Evolutionary conservation across 371 early-diverging fungal species (phyloP).

Genomic region (Mortierella sp.): DNA sequence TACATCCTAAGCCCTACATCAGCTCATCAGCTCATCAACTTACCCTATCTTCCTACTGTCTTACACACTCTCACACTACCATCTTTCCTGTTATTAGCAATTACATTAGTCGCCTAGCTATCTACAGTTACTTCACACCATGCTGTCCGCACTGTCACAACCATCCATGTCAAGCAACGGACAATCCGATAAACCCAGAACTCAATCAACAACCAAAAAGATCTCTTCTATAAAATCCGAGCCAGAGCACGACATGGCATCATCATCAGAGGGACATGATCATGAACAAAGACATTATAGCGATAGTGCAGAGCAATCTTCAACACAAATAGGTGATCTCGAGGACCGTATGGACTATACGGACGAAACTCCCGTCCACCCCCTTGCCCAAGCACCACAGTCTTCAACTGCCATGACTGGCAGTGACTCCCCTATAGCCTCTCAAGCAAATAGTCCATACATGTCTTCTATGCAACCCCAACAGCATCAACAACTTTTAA

Average conservation of each 20-base stretch:
- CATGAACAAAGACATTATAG: not conserved
- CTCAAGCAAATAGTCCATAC: constrained; percentile 7
- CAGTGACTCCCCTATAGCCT: not conserved
- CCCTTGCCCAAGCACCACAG: constrained; percentile 21
- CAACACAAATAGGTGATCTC: not conserved
- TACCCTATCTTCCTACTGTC: not conserved
- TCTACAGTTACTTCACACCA: constrained; percentile 4
- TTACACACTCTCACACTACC: not conserved
- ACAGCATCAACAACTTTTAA: constrained; percentile 45
- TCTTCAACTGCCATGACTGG: not conserved
- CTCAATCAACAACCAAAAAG: constrained; percentile 22
- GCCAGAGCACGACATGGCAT: constrained; percentile 11
- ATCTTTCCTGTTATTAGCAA: not conserved
- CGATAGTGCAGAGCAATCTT: not conserved
- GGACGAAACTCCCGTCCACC: constrained; percentile 32
- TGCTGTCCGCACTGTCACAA: constrained; percentile 40
- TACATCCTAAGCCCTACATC: not conserved
- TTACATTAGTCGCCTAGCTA: not conserved
- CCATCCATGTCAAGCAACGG: constrained; percentile 30
- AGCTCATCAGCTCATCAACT: not conserved
- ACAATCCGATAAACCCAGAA: constrained; percentile 9
- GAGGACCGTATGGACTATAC: constrained; percentile 35
- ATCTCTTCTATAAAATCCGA: constrained; percentile 23
- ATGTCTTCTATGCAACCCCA: constrained; percentile 28
- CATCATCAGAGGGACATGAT: not conserved